Base-by-base conservation (phyloP, 2,329 filamentous ascomycete species). In the Acrodontium crateriforme region DNA sequence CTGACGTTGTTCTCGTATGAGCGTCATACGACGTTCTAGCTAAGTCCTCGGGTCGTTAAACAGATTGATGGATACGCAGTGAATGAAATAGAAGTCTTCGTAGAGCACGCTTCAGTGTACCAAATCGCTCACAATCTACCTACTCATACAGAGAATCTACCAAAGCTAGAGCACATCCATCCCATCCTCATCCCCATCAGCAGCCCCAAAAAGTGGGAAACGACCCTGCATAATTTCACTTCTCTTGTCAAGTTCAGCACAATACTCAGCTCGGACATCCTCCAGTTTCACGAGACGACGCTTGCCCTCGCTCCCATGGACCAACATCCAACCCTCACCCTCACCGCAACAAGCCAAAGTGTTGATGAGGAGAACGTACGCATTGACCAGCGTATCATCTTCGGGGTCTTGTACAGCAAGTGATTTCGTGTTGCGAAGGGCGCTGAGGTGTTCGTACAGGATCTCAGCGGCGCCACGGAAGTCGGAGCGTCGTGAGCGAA, bases 331-430 rank as follows among this genome's bases (percentile, higher is more conserved):
- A 2, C 77, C 78, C 46, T 93, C 79, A 37, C 81, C 72, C 32
- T 74, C 63, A 26, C 80, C 74, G 21, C 94, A 83, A 38, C 83
- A 93, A 40, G 79, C 82, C 35, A 98, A 63, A 1, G 83, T 77
- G 51, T 98, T 98, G 59, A 98, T 92, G 24, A 98, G 69, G 36
- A 84, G 67, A n/a, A 95, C 61, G 45, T 92, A 89, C 46, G 82
- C 78, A 41, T 79, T 71, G 25, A 77, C 74, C 17, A 74, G 48
- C 19, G 63, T 63, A 33, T 68, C 65, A 36, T 69, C 68, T 25
- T 65, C 59, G 2, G 60, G 57, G 32, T 52, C 46, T 23, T 42
- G 25, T 2, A 26, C 28, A 4, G 28, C 31, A 5, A 38, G 28
- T 6, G 37, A 34, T 9, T 40, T 38, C 9, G 36, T 32, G 11